These are phyloP conservation scores for Ophiostoma sp. DNA, from an alignment of 2,329 filamentous ascomycete genomes.

Conservation along the genomic window DNA sequence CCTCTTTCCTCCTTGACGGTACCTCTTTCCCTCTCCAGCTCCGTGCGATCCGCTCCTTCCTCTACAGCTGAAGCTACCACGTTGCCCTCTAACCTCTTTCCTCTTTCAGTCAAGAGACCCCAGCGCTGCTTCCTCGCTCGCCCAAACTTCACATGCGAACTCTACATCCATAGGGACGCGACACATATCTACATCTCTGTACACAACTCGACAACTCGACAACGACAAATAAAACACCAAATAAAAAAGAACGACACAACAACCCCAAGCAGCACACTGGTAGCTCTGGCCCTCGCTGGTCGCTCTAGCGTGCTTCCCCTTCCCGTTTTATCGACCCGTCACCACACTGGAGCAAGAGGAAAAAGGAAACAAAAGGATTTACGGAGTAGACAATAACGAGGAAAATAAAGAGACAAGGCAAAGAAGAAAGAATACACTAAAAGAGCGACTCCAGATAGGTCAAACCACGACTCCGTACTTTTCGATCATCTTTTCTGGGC, in stretches of 20 bases:
- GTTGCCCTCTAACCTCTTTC: not conserved
- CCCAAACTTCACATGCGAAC: not conserved
- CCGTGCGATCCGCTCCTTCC: conserved; percentile 7
- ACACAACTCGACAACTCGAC: not conserved
- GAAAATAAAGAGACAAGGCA: not conserved
- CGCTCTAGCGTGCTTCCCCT: conserved; percentile 24
- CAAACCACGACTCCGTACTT: conserved; percentile 16
- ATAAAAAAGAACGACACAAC: not conserved
- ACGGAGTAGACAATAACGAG: not conserved
- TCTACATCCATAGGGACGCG: not conserved
- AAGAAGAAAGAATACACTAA: not conserved
- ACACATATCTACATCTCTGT: not conserved
- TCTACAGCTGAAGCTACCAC: not conserved
- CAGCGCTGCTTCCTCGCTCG: not conserved
- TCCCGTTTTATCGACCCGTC: conserved; percentile 23
- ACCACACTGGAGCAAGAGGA: conserved; percentile 7
- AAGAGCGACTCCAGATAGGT: not conserved
- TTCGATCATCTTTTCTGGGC: conserved; percentile 18
- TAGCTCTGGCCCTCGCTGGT: conserved; percentile 23
- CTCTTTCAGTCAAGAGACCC: not conserved
- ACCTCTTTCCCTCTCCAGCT: not conserved
- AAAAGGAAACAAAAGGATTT: not conserved
- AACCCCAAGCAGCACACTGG: conserved; percentile 19
- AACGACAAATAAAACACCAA: not conserved
- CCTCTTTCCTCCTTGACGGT: not conserved